Base-by-base conservation (phyloP, 1,139 yeast genomes). In the Nakaseomyces bracarensis region DNA sequence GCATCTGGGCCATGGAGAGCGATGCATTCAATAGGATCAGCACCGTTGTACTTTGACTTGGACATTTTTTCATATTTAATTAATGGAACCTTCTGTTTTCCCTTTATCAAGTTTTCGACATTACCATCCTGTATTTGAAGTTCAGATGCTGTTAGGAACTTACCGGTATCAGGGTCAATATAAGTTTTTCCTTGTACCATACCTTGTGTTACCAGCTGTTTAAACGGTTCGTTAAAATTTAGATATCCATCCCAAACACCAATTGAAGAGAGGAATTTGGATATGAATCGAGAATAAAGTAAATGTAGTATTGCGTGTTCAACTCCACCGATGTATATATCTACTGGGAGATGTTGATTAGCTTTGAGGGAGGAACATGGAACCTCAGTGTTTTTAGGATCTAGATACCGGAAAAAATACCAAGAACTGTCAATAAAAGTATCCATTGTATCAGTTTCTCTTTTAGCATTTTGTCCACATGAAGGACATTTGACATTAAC, bases 361-460 rank as follows among this genome's bases (percentile, higher is more conserved):
- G 81, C 91, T n/a, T 61, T 64, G 3, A 68, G 68, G 39, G 58
- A 58, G 34, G 64, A 65, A 53, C 91, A 84, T 1, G 86, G 81
- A 36, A 46, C 34, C 0, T 55, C 40, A 0, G 57, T 49, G 58
- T 91, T 91, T 23, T 78, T 63, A 0, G 95, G 68, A 58, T 91
- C 98, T 10, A 81, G 65, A 55, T 77, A 89, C 45, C 98, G 73
- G 67, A 91, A 81, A 60, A 76, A 84, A 61, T 91, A 91, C 98
- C 98, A 91, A 1, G 97, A 86, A 10, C 95, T 84, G 63, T 91
- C 98, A 79, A 91, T 89, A 54, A 91, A 91, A 0, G 98, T 91
- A 57, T 91, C 98, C 98, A 91, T 91, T 0, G 98, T 91, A 57
- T 91, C 98, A 0, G 97, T 86, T 49, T 91, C 98, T 50, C 98